Percentiles rank a stretch among this genome's conserved stretches.
Evolutionary conservation across 192 early-diverging fungal genomes (phyloP).

Genomic region (Coemansia sp.): DNA sequence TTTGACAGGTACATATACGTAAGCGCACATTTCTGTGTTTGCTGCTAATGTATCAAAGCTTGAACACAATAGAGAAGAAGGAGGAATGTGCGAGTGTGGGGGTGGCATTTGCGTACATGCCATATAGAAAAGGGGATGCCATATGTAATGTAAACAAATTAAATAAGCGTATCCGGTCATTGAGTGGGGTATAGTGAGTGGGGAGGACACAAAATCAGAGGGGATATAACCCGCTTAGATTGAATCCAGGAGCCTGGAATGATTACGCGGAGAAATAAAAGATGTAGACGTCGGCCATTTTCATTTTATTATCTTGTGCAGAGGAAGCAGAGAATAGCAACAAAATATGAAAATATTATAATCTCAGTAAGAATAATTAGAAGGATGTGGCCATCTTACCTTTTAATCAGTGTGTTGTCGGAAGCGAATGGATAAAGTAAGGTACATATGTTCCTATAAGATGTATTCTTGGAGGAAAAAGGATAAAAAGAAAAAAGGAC

Average conservation of each 20-base stretch:
- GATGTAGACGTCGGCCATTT: neutral
- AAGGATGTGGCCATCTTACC: neutral
- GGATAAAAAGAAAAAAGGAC: too few relatives aligned
- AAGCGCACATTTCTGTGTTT: neutral
- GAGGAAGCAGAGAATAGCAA: neutral
- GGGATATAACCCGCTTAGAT: slow-evolving; percentile 2
- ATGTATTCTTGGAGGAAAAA: too few relatives aligned
- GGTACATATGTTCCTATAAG: neutral
- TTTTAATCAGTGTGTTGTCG: neutral
- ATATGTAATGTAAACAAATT: slow-evolving; percentile 1
- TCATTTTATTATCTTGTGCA: neutral
- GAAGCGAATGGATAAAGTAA: neutral
- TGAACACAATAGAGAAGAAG: neutral
- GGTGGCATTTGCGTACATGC: neutral
- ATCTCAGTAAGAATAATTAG: neutral
- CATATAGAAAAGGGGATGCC: neutral
- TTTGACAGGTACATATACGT: slow-evolving; percentile 4
- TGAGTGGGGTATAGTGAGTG: neutral
- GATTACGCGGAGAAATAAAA: neutral
- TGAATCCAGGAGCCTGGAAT: slow-evolving; percentile 1
- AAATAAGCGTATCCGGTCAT: neutral
- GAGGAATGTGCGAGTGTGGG: neutral
- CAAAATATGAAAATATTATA: neutral
- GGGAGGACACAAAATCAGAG: neutral
- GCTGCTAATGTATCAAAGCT: slow-evolving; percentile 6